These are phyloP conservation scores for Malassezia restricta DNA, from an alignment of 1,284 basidiomycete genomes.

Conservation along the genomic window DNA sequence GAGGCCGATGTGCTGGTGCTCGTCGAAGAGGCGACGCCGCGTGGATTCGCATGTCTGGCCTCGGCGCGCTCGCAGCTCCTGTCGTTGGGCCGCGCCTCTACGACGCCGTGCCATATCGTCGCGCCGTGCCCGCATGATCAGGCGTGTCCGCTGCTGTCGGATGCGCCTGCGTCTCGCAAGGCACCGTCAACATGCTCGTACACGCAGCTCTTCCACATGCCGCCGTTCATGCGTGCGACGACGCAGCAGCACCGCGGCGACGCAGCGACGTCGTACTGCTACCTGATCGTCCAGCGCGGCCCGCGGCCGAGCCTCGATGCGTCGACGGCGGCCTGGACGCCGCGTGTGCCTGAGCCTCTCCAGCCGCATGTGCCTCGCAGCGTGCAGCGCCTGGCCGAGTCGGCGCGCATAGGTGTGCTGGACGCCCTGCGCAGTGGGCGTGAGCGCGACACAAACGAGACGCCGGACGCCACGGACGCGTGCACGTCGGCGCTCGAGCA, in stretches of 20 bases:
- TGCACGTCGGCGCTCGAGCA: neutral
- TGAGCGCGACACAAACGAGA: neutral
- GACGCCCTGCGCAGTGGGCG: constrained; percentile 19
- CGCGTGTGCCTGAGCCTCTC: neutral
- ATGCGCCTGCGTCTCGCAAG: neutral
- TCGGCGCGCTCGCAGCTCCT: constrained; percentile 70
- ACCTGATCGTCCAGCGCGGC: constrained; percentile 76
- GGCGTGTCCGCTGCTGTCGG: constrained; percentile 59
- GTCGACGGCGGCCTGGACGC: constrained; percentile 9
- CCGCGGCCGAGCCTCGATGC: constrained; percentile 51
- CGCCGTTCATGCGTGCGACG: constrained; percentile 69
- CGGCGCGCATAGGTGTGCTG: constrained; percentile 19
- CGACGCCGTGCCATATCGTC: constrained; percentile 55
- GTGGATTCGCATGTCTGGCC: constrained; percentile 70
- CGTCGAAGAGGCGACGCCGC: constrained; percentile 67
- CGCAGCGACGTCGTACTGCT: constrained; percentile 76
- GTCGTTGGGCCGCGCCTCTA: constrained; percentile 50
- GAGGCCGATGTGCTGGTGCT: constrained; percentile 58
- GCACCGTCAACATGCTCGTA: constrained; percentile 61
- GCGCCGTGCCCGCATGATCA: constrained; percentile 79
- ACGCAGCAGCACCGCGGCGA: constrained; percentile 72
- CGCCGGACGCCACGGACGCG: neutral
- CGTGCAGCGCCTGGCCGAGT: neutral
- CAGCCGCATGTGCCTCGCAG: neutral
- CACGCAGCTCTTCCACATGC: constrained; percentile 72